phyloP scores from a whole-genome alignment of 176 grass and related monocot genomes.

The Cenchrus americanus region DNA sequence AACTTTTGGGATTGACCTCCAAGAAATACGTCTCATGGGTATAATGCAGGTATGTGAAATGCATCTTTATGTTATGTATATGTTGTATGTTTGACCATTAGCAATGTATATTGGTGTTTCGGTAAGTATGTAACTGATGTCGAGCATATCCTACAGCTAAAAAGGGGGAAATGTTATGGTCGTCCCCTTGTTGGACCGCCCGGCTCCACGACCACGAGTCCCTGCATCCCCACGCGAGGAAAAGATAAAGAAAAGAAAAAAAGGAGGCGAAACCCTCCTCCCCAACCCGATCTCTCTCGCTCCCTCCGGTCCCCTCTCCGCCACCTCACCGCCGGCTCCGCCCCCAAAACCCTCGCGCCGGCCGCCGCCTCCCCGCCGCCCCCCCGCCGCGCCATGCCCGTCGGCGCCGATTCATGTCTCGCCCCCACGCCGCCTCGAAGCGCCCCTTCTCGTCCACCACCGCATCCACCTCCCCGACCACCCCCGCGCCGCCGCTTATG shows the following conservation, averaged over 20 bases:
- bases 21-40: slow-evolving; percentile 71
- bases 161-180: too few relatives aligned
- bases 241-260: not conserved
- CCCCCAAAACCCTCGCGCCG: slow-evolving; percentile 42
- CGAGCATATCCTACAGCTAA: too few relatives aligned
- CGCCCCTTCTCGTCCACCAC: slow-evolving; percentile 48
- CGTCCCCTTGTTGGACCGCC: too few relatives aligned
- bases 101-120: not conserved
- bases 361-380: slow-evolving; percentile 20
- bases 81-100: not conserved
- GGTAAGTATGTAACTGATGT: not conserved
- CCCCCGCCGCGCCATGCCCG: slow-evolving; percentile 48
- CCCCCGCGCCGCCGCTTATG: slow-evolving; percentile 51
- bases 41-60: slow-evolving; percentile 71
- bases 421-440: slow-evolving; percentile 59
- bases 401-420: slow-evolving; percentile 64
- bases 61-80: not conserved
- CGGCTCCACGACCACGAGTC: too few relatives aligned
- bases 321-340: slow-evolving; percentile 36
- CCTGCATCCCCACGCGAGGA: too few relatives aligned
- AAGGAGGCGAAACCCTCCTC: slow-evolving; percentile 39
- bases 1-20: slow-evolving; percentile 78
- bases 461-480: slow-evolving; percentile 28
- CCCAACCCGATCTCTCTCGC: slow-evolving; percentile 52
- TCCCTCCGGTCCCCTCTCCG: slow-evolving; percentile 23